Evolutionary conservation across 495 filamentous ascomycete species (phyloP), one percentile per base, ranked within the genome.

Genomic region (Rusavskia elegans): DNA sequence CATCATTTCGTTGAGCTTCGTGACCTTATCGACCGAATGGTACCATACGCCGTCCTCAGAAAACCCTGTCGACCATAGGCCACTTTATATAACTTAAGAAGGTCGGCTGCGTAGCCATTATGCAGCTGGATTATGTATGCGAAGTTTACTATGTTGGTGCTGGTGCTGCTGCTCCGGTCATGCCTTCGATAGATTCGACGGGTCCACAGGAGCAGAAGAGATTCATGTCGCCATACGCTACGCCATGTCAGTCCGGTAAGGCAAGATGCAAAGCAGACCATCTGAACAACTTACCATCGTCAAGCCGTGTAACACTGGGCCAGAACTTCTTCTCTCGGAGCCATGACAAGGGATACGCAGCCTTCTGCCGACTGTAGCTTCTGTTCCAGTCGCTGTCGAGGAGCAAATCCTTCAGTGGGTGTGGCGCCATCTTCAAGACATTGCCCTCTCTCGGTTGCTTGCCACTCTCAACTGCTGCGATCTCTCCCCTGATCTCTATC

Each of bases 311-410:
- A 35, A 96, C 88, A 35, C 73, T 83, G 0, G 92, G 90, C 92
- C 92, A 98, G 71, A 97, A 96, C 73, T 98, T 98, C 81, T 93
- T 95, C 77, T 94, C 86, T 69, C 78, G 78, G 56, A 97, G 67
- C 72, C 79, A 96, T 3, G 81, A 71, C 58, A 95, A 63, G 19
- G 92, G 92, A 64, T 95, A 97, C 3, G 89, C 92, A 10, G 92
- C 92, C 66, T 78, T 73, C 72, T 92, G 85, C 30, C 87, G 72
- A 11, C 72, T 78, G 63, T 98, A 98, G 1, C 75, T 71, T 23
- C 92, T 72, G 50, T 85, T 70, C 89, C 89, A 95, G 57, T 84
- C 75, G 53, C 78, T 74, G 5, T 76, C 75, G 4, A 62, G 16
- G 23, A 96, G 68, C 23, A 98, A 70, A 62, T 97, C 93, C 49